phyloP scores from a whole-genome alignment of 768 basidiomycete species.

The Ephemerocybe angulata region DNA sequence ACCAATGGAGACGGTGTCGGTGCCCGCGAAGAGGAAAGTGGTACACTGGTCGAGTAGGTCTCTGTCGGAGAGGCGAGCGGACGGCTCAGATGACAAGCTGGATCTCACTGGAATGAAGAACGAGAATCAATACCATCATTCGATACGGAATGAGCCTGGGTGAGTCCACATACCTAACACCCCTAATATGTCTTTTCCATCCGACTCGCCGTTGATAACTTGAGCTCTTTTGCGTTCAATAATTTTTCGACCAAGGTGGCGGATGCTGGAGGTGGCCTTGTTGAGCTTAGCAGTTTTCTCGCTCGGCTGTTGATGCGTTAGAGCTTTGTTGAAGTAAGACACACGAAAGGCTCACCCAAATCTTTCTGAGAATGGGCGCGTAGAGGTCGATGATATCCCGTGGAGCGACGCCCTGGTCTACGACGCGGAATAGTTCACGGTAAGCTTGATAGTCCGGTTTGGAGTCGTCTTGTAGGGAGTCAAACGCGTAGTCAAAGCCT shows the following conservation, averaged over 20 bases:
- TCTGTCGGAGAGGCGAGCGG: conserved; percentile 50
- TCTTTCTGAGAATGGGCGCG: conserved; percentile 41
- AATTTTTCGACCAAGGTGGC: conserved; percentile 38
- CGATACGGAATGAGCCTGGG: too few relatives aligned
- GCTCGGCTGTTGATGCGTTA: conserved; percentile 34
- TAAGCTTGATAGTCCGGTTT: conserved; percentile 48
- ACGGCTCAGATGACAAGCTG: conserved; percentile 45
- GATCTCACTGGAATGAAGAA: conserved; percentile 59
- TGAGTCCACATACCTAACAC: too few relatives aligned
- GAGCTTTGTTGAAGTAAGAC: background rate
- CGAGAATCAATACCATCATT: conserved; percentile 27
- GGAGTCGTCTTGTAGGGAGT: conserved; percentile 45
- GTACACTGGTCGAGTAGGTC: conserved; percentile 62
- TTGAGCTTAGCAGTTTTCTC: conserved; percentile 36
- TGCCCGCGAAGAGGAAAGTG: conserved; percentile 64
- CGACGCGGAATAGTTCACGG: conserved; percentile 46
- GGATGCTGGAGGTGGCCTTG: conserved; percentile 37
- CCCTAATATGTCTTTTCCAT: too few relatives aligned
- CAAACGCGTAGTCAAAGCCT: conserved; percentile 51
- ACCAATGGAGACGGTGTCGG: conserved; percentile 55
- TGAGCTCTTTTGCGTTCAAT: conserved; percentile 40
- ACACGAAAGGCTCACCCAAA: conserved; percentile 35
- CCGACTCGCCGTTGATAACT: too few relatives aligned
- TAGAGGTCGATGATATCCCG: conserved; percentile 42
- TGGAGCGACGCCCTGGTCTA: conserved; percentile 41